Conservation (phyloP, 305 asterid species). For the Fraxinus velutina region DNA sequence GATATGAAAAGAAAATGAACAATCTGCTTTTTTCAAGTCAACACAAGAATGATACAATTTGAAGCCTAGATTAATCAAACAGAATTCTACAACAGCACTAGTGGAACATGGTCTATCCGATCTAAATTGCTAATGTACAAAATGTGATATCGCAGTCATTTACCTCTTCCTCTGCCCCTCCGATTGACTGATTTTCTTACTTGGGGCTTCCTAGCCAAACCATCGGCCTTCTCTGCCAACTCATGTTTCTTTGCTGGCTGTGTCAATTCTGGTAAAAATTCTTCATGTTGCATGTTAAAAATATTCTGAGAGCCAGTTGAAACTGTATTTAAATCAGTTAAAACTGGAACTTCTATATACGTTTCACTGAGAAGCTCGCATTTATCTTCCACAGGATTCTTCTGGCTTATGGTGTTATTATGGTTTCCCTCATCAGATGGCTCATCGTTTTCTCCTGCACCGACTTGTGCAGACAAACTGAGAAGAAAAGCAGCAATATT, state of each 20-base stretch:
- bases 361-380: constrained; percentile 49
- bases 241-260: constrained; percentile 24
- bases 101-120: constrained; percentile 29
- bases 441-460: constrained; percentile 24
- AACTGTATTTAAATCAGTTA: constrained; percentile 35
- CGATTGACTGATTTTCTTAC: constrained; percentile 34
- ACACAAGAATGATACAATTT: neutral
- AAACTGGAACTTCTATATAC: constrained; percentile 53
- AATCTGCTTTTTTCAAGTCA: neutral
- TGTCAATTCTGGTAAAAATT: constrained; percentile 23
- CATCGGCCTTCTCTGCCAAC: constrained; percentile 18
- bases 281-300: constrained; percentile 38
- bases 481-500: constrained; percentile 11
- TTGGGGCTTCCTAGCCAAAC: constrained; percentile 33
- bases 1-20: neutral
- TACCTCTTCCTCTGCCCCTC: constrained; percentile 49
- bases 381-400: constrained; percentile 29
- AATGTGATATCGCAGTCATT: constrained; percentile 21
- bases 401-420: constrained; percentile 13
- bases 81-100: constrained; percentile 21
- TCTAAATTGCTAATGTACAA: constrained; percentile 16
- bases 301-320: constrained; percentile 33
- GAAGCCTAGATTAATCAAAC: constrained; percentile 18
- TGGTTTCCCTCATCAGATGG: constrained; percentile 26
- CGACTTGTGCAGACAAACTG: constrained; percentile 40